Conservation (phyloP, 164 flowering plant species). For the Buxus sempervirens region DNA sequence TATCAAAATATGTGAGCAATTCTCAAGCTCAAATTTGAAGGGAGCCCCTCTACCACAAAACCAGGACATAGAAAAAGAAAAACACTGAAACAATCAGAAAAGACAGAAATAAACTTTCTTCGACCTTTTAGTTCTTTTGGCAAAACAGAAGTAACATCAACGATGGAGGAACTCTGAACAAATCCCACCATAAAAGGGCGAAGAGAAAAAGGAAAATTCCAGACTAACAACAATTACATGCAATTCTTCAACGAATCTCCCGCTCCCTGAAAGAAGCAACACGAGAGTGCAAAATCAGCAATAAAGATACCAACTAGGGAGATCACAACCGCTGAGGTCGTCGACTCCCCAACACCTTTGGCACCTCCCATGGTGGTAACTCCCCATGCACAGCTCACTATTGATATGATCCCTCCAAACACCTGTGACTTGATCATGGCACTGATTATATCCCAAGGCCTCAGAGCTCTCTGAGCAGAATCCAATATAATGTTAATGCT, state of each 20-base stretch:
- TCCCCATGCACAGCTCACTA: conserved; percentile 94
- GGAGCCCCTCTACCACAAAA: too few relatives aligned
- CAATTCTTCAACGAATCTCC: conserved; percentile 78
- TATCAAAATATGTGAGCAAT: too few relatives aligned
- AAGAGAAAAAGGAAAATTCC: background rate
- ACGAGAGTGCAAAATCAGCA: conserved; percentile 86
- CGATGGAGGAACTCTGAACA: background rate
- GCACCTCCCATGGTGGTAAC: conserved; percentile 91
- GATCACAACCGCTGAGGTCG: conserved; percentile 89
- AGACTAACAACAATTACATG: conserved; percentile 13
- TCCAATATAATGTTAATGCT: conserved; percentile 83
- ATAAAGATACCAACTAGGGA: conserved; percentile 88
- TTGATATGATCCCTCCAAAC: conserved; percentile 76
- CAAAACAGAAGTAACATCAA: background rate
- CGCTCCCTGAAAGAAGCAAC: conserved; percentile 80
- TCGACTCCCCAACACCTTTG: conserved; percentile 93
- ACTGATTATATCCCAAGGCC: conserved; percentile 83
- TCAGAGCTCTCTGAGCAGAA: conserved; percentile 76
- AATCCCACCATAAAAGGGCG: conserved; percentile 2
- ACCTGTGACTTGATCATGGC: conserved; percentile 89
- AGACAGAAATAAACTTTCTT: too few relatives aligned
- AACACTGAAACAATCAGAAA: too few relatives aligned
- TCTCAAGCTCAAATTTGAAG: too few relatives aligned
- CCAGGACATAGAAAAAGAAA: too few relatives aligned
- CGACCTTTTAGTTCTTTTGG: too few relatives aligned